Conservation (phyloP, 164 flowering plant genomes). For the Aristolochia fimbriata region DNA sequence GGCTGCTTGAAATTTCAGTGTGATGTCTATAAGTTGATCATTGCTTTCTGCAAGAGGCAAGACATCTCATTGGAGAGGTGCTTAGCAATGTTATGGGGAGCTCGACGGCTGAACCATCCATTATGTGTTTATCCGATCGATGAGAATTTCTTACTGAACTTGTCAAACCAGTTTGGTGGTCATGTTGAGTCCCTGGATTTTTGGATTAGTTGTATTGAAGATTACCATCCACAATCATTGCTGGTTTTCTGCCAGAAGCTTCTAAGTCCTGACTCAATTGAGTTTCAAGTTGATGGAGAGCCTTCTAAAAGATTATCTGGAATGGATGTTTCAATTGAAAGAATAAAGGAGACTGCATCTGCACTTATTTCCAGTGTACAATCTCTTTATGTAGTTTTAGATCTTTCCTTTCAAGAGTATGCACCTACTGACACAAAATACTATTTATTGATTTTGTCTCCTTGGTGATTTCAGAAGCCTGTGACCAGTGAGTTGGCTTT, state of each 20-base stretch:
- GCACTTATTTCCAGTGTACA: constrained; percentile 56
- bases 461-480: constrained; percentile 35
- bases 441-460: not conserved
- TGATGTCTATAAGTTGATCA: constrained; percentile 41
- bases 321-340: constrained; percentile 12
- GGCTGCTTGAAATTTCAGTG: constrained; percentile 40
- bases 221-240: constrained; percentile 25
- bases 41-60: constrained; percentile 39
- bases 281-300: constrained; percentile 10
- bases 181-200: constrained; percentile 25
- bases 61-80: constrained; percentile 35
- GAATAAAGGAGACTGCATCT: constrained; percentile 34
- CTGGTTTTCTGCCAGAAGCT: constrained; percentile 57
- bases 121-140: constrained; percentile 65
- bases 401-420: not conserved
- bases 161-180: constrained; percentile 45
- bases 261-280: constrained; percentile 18
- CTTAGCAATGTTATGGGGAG: constrained; percentile 53
- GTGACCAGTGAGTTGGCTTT: constrained; percentile 31
- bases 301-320: constrained; percentile 13
- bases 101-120: constrained; percentile 69
- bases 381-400: not conserved
- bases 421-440: not conserved
- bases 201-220: constrained; percentile 52
- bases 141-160: constrained; percentile 36